phyloP scores from a whole-genome alignment of 1,284 basidiomycete genomes.

The Serendipita sp. region DNA sequence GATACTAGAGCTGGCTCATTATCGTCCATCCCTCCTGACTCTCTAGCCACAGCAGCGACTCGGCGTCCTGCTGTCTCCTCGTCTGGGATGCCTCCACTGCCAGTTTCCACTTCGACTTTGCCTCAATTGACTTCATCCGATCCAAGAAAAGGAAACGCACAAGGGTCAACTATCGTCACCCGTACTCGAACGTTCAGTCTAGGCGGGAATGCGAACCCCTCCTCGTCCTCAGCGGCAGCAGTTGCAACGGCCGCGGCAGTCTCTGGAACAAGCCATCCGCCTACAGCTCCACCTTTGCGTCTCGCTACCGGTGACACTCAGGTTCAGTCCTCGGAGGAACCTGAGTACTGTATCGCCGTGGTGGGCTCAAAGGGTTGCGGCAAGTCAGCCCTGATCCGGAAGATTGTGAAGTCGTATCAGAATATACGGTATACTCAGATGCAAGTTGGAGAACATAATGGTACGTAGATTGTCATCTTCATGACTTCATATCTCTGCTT shows the following conservation, averaged over 20 bases:
- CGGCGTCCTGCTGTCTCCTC: background rate
- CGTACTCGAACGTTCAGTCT: background rate
- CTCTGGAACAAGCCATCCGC: background rate
- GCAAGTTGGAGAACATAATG: slow-evolving; percentile 21
- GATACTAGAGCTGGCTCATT: background rate
- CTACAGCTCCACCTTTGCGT: background rate
- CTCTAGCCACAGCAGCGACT: background rate
- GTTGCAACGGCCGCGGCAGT: no score
- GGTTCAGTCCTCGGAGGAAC: background rate
- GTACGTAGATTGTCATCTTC: slow-evolving; percentile 24
- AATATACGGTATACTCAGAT: slow-evolving; percentile 31
- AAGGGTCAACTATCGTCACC: background rate
- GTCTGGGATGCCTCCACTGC: background rate
- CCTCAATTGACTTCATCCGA: background rate
- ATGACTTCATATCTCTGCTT: slow-evolving; percentile 6
- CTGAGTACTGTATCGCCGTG: slow-evolving; percentile 32
- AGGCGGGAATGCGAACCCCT: background rate
- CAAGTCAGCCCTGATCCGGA: slow-evolving; percentile 53
- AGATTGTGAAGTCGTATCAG: slow-evolving; percentile 46
- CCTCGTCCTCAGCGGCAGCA: background rate
- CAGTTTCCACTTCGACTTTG: background rate
- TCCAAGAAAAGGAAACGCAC: background rate
- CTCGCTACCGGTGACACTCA: background rate
- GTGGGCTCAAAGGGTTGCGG: slow-evolving; percentile 56
- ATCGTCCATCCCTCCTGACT: background rate